These are phyloP conservation scores for Chalciporus chontae DNA, from an alignment of 768 basidiomycete species.

Conservation along the genomic window DNA sequence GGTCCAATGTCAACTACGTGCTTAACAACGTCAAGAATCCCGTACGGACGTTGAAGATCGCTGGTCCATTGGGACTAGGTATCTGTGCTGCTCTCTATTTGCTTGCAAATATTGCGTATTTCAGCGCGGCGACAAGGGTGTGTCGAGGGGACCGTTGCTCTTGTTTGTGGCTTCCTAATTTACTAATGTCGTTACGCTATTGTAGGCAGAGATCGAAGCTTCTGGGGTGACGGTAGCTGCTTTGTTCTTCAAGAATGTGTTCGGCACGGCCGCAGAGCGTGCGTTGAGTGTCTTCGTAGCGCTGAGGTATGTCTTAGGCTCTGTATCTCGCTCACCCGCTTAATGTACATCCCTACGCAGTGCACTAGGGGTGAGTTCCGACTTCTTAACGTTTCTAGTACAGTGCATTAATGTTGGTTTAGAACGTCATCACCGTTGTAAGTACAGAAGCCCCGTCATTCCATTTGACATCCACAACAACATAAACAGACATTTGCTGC, in stretches of 20 bases:
- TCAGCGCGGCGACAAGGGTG: constrained; percentile 35
- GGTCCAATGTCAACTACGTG: constrained; percentile 58
- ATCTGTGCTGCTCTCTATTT: constrained; percentile 53
- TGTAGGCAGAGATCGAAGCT: constrained; percentile 42
- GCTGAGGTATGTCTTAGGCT: constrained; percentile 38
- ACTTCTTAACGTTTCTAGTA: not conserved
- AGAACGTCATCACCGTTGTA: constrained; percentile 34
- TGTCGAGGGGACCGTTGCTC: not conserved
- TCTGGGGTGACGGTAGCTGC: constrained; percentile 56
- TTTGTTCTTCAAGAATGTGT: constrained; percentile 58
- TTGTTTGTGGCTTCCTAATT: not conserved
- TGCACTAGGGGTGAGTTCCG: constrained; percentile 32
- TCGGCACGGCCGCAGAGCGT: constrained; percentile 48
- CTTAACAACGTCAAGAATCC: constrained; percentile 60
- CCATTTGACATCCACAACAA: not conserved
- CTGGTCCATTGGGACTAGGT: constrained; percentile 54
- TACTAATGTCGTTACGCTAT: not conserved
- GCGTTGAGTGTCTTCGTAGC: constrained; percentile 58
- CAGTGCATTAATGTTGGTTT: constrained; percentile 1
- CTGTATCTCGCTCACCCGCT: not conserved
- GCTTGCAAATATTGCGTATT: constrained; percentile 57
- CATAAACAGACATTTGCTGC: constrained; percentile 45
- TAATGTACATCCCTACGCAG: constrained; percentile 15
- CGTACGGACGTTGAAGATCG: constrained; percentile 58
- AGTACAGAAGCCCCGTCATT: not conserved